phyloP scores from a whole-genome alignment of 164 flowering plant genomes.

The Dillenia turbinata region DNA sequence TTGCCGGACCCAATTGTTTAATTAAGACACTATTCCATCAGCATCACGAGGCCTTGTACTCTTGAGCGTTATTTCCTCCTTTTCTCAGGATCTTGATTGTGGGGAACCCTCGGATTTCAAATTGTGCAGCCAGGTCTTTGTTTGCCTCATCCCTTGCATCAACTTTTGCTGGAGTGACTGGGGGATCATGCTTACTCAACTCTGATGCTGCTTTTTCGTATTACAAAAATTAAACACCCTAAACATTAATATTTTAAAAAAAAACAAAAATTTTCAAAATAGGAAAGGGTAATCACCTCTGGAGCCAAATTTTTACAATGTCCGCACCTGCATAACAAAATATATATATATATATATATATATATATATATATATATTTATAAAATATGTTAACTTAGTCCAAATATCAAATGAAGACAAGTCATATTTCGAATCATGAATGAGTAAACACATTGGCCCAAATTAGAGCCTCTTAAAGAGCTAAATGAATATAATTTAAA shows the following conservation, averaged over 20 bases:
- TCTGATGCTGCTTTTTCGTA: slow-evolving; percentile 86
- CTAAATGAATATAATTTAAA: too few species aligned
- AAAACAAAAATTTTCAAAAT: background rate
- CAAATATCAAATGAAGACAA: background rate
- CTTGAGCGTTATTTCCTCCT: slow-evolving; percentile 23
- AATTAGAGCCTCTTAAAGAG: too few species aligned
- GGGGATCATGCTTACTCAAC: slow-evolving; percentile 64
- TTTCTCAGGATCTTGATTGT: slow-evolving; percentile 28
- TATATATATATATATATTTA: too few species aligned
- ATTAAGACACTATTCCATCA: slow-evolving; percentile 26
- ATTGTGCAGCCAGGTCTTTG: slow-evolving; percentile 56
- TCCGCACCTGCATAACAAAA: slow-evolving; percentile 65
- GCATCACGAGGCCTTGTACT: slow-evolving; percentile 33
- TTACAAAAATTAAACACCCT: slow-evolving; percentile 25
- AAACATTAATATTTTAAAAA: background rate
- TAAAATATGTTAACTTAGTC: background rate
- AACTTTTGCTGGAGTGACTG: slow-evolving; percentile 71
- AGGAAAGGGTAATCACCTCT: slow-evolving; percentile 45
- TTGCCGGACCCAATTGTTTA: slow-evolving; percentile 27
- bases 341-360: too few species aligned
- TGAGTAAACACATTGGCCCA: too few species aligned
- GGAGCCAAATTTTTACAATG: slow-evolving; percentile 95
- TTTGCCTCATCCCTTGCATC: slow-evolving; percentile 79
- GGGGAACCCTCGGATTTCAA: slow-evolving; percentile 27
- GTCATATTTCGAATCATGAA: too few species aligned